phyloP scores from a whole-genome alignment of 2,329 filamentous ascomycete genomes.

The Aspergillus oerlinghausenensis region DNA sequence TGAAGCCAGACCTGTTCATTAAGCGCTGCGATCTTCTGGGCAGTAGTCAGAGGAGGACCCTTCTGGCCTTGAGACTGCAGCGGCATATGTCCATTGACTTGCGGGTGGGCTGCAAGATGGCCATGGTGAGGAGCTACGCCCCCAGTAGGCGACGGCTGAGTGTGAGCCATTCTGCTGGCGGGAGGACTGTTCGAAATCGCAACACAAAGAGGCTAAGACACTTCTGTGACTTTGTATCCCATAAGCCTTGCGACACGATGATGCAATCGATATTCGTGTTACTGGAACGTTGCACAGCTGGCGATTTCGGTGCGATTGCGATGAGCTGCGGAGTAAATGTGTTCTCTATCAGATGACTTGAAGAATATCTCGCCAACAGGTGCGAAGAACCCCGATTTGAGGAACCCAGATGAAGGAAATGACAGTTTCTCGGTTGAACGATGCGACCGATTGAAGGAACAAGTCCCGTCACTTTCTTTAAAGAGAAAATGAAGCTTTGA shows the following conservation, averaged over 20 bases:
- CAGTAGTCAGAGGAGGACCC: slow-evolving; percentile 57
- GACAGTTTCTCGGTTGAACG: not conserved
- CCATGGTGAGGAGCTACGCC: slow-evolving; percentile 62
- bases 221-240: slow-evolving; percentile 8
- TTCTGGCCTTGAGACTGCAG: slow-evolving; percentile 49
- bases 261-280: slow-evolving; percentile 24
- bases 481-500: not conserved
- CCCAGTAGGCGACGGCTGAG: slow-evolving; percentile 76
- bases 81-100: slow-evolving; percentile 53
- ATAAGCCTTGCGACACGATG: slow-evolving; percentile 28
- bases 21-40: slow-evolving; percentile 69
- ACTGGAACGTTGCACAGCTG: slow-evolving; percentile 16
- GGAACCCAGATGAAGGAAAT: not conserved
- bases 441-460: not conserved
- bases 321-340: not conserved
- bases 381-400: not conserved
- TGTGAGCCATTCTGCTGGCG: slow-evolving; percentile 60
- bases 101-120: slow-evolving; percentile 29
- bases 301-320: slow-evolving; percentile 8
- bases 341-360: not conserved
- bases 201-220: slow-evolving; percentile 5
- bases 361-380: not conserved
- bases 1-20: slow-evolving; percentile 91
- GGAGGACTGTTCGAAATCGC: slow-evolving; percentile 3
- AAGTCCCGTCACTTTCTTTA: not conserved